Evolutionary conservation across 2,329 filamentous ascomycete genomes (phyloP).

Genomic region (Stemphylium beticola): DNA sequence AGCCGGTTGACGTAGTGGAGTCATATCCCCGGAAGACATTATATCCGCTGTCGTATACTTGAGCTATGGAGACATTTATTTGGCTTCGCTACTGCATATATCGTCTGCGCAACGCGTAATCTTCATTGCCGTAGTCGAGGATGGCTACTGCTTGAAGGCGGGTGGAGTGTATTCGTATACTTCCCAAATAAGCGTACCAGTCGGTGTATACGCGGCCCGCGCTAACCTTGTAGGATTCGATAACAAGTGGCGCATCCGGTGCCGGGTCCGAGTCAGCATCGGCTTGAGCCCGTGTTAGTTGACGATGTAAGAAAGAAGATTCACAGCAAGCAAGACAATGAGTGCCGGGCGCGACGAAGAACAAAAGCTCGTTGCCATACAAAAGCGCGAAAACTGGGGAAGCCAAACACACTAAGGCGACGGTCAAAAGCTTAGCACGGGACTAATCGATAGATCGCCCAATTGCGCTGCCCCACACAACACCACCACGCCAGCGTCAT

Average conservation of each 20-base stretch:
- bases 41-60: neutral
- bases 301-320: neutral
- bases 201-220: neutral
- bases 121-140: too few species aligned
- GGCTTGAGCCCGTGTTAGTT: neutral
- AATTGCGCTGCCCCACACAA: neutral
- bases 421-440: conserved; percentile 1
- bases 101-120: too few species aligned
- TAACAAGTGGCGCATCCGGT: neutral
- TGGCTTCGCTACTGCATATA: neutral
- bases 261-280: neutral
- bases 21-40: neutral
- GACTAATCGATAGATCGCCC: neutral
- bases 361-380: neutral
- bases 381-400: neutral
- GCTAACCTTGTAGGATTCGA: neutral
- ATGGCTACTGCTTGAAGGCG: too few species aligned
- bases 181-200: neutral
- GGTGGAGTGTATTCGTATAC: neutral
- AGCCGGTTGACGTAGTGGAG: too few species aligned
- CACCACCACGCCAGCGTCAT: neutral
- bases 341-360: neutral
- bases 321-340: neutral
- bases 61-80: neutral
- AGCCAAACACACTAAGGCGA: neutral